Base-by-base conservation (phyloP, 2,329 filamentous ascomycete species). In the Falciphora oryzae region DNA sequence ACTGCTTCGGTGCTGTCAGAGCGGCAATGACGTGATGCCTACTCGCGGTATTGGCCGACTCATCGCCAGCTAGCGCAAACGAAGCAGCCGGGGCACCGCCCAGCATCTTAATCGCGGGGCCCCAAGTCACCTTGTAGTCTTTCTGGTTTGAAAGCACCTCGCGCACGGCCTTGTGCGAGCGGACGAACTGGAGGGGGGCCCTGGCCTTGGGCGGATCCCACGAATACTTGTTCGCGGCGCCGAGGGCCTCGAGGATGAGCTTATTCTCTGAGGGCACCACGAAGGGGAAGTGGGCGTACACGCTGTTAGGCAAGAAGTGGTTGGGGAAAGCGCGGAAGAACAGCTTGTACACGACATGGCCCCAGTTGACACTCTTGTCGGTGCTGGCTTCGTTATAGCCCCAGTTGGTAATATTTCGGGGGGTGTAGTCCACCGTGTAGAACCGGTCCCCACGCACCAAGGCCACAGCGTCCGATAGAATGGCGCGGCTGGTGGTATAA, bases 371-470 rank as follows among this genome's bases (percentile, higher is more conserved):
- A 65, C 78, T 75, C 61, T 68, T 67, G 67, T 79, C 75, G 18
- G 70, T 70, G 44, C 73, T 70, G 1, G 77, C 75, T 65, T 79
- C 77, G 35, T 78, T 79, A 66, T 74, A 78, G 63, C 88, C 88
- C 86, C 86, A 90, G 72, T 88, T 89, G 2, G 88, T 90, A 61
- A 91, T 74, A 68, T 84, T 87, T 50, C 81, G 80, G 0, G 87
- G 71, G 2, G 84, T 82, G 68, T 83, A 88, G 71, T 89, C 86
- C 6, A 75, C 69, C 0, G 87, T 89, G 74, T 88, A 88, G 75
- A 88, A 88, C 22, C 87, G 78, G 68, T 90, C 87, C 11, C 85
- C 84, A 27, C 86, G 82, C 5, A 89, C 85, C 25, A 89, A 77
- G 6, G 84, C 79, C 5, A 88, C 84, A 0, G 85, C 85, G 69